Conservation (phyloP, 2,329 filamentous ascomycete species). For the Trichoderma atroviride region DNA sequence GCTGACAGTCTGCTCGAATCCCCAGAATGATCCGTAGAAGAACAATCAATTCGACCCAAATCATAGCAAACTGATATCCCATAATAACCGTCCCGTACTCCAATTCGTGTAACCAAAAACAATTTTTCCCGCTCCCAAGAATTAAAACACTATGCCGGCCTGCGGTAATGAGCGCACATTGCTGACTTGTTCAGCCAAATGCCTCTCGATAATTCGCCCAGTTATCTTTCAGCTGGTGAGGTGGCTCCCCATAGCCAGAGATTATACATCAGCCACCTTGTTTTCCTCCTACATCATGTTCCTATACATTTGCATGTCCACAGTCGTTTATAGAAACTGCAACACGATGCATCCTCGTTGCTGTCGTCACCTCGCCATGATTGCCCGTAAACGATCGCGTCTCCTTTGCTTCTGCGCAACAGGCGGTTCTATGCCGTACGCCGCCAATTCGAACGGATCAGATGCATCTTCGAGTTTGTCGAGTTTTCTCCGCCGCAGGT, state of each 20-base stretch:
- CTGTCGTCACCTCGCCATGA: not conserved
- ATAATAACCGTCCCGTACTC: not conserved
- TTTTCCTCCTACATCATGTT: not conserved
- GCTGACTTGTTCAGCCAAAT: not conserved
- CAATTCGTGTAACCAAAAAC: not conserved
- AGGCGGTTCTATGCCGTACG: conserved; percentile 12
- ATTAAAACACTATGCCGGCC: not conserved
- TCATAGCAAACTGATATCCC: not conserved
- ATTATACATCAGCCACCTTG: not conserved
- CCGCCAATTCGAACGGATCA: conserved; percentile 22
- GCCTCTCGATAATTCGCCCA: not conserved
- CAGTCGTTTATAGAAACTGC: not conserved
- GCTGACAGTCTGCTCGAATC: not conserved
- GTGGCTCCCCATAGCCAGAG: not conserved
- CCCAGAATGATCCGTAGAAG: not conserved
- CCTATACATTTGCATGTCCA: not conserved
- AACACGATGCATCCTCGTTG: not conserved
- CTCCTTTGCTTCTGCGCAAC: conserved; percentile 3
- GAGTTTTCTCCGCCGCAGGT: conserved; percentile 4
- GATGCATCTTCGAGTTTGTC: conserved; percentile 15
- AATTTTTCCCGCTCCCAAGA: not conserved
- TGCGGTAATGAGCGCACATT: not conserved
- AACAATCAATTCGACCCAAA: not conserved
- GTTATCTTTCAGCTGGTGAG: not conserved
- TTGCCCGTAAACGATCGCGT: conserved; percentile 1